Conservation (phyloP, 176 grass and related monocot species). For the Ananas comosus region DNA sequence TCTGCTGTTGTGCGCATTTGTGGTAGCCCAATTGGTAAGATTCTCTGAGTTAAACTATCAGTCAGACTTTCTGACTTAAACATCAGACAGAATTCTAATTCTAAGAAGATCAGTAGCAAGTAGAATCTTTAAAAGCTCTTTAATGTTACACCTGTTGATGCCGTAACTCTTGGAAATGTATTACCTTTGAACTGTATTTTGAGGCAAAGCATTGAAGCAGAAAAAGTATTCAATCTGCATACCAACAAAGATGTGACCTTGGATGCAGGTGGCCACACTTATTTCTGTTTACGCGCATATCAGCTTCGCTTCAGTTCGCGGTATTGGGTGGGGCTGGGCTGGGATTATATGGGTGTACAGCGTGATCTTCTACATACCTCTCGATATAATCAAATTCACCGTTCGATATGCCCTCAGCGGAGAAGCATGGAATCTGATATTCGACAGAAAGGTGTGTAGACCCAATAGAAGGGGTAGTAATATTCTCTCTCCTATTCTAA, state of each 20-base stretch:
- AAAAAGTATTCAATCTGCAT: not conserved
- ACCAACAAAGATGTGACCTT: not conserved
- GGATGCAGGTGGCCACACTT: slow-evolving; percentile 57
- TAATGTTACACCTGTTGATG: no score
- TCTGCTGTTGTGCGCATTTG: slow-evolving; percentile 65
- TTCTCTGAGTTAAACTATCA: not conserved
- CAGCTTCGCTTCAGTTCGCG: slow-evolving; percentile 54
- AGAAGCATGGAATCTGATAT: slow-evolving; percentile 58
- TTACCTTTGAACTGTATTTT: not conserved
- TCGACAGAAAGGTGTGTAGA: slow-evolving; percentile 44
- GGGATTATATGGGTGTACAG: slow-evolving; percentile 79
- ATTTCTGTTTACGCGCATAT: slow-evolving; percentile 67
- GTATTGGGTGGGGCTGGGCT: slow-evolving; percentile 75
- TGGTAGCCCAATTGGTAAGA: slow-evolving; percentile 56
- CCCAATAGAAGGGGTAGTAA: not conserved
- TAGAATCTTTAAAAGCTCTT: not conserved
- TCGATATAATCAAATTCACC: slow-evolving; percentile 65
- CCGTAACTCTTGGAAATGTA: no score
- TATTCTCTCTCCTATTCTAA: no score
- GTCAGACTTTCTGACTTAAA: not conserved
- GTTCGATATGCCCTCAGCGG: slow-evolving; percentile 54
- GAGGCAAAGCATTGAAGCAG: no score
- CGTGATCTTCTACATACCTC: slow-evolving; percentile 53
- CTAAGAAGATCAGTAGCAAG: not conserved
- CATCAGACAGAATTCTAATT: not conserved